phyloP scores from a whole-genome alignment of 139 green algal genomes.

The Chlamydomonas schloesseri region DNA sequence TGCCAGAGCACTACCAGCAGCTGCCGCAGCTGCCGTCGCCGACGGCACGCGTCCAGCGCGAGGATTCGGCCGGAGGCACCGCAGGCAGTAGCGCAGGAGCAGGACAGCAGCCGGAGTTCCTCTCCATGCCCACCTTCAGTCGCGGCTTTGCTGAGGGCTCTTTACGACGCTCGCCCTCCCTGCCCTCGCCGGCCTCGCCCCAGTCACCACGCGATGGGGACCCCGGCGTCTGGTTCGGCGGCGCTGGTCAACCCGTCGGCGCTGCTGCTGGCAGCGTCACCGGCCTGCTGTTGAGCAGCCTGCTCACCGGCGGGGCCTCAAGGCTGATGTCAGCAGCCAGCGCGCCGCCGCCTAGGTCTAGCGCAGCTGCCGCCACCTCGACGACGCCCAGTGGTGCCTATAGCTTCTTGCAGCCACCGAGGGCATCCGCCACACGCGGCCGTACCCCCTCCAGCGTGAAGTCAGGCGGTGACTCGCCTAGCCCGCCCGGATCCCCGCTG shows the following conservation, averaged over 20 bases:
- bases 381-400: neutral
- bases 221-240: neutral
- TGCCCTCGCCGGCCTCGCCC: neutral
- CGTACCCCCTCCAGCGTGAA: neutral
- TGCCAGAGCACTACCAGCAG: neutral
- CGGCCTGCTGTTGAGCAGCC: neutral
- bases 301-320: no score
- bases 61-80: no score
- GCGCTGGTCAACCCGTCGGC: neutral
- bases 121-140: slow-evolving; percentile 13
- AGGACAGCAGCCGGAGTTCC: neutral
- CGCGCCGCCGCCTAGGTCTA: neutral
- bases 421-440: neutral
- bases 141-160: slow-evolving; percentile 1
- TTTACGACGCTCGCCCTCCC: neutral
- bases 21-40: neutral
- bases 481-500: neutral
- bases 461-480: slow-evolving; percentile 4
- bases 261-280: no score
- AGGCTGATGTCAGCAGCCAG: neutral
- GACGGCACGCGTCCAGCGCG: no score
- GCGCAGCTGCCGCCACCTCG: no score
- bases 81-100: neutral
- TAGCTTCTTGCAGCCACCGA: slow-evolving; percentile 31
- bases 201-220: neutral